Conservation (phyloP, 371 early-diverging fungal genomes). For the Apophysomyces sp. region DNA sequence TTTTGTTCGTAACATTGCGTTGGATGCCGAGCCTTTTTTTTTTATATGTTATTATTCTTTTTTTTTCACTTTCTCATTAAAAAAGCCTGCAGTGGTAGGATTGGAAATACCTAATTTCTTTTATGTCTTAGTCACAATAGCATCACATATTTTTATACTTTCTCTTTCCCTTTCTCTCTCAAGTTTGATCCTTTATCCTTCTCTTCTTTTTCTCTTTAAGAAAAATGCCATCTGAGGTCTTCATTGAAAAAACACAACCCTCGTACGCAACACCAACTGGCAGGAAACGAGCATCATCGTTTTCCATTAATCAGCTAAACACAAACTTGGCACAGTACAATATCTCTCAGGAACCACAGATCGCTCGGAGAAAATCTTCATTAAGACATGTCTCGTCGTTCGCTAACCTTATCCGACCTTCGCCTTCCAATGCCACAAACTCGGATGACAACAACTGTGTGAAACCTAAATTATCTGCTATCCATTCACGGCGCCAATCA, state of each 20-base stretch:
- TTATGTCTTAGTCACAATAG: background rate
- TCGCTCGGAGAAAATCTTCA: background rate
- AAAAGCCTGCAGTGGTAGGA: background rate
- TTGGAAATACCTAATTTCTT: background rate
- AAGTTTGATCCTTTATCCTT: background rate
- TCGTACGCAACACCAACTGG: background rate
- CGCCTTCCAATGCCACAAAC: background rate
- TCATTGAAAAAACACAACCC: background rate
- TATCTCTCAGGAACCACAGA: background rate
- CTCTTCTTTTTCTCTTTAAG: too few relatives aligned
- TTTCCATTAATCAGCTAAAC: background rate
- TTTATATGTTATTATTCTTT: background rate
- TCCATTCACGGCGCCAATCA: slow-evolving; percentile 15
- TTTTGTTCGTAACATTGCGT: background rate
- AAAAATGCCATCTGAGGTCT: background rate
- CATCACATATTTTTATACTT: background rate
- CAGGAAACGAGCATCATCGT: background rate
- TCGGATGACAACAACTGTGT: background rate
- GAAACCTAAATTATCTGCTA: background rate
- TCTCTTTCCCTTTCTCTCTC: background rate
- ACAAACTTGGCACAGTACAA: background rate
- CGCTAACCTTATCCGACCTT: background rate
- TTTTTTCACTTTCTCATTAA: background rate
- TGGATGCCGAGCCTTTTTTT: slow-evolving; percentile 1
- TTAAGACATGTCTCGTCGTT: background rate